Evolutionary conservation across 192 early-diverging fungal species (phyloP), one percentile per base, ranked within the genome.

Genomic region (Backusella sp.): DNA sequence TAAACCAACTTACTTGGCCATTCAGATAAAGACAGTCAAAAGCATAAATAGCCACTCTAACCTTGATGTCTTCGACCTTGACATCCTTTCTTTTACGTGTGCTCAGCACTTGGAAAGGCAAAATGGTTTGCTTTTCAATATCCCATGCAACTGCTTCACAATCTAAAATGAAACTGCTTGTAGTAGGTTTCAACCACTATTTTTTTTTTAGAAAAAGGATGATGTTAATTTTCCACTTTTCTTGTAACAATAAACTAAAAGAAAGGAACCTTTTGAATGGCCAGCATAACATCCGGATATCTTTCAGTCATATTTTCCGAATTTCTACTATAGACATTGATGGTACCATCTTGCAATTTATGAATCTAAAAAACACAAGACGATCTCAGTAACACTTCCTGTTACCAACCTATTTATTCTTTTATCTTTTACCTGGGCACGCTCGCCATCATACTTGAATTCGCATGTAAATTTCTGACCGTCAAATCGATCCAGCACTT

Each of bases 121-220:
- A 84, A 72, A 99, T 97, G 70, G 32, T 26, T 23, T 95, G 86
- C 49, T 93, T 92, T 68, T 88, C 90, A 23, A 80, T 77, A 78
- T 99, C 98, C 97, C 97, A 99, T 26, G 97, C 98, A 7, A 99
- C 98, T n/a, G 95, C 96, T 81, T 99, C 98, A 80, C 96, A 97
- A 80, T 99, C 98, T 32, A 99, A 84, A 14, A 99, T 96, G 88
- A 98, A 99, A 11, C 93, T 95, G 12, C 74, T 92, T 23, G 92
- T 94, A 35, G 79, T 79, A 4, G 82, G 34, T 44, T 91, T 91
- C 26, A 86, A 35, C 82, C 82, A 83, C 78, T 83, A 59, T 26
- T 39, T 2, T 39, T 39, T 2, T 39, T 9, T 53, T 19, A 49
- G 19, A 19, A 19, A 19, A 49, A 49, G 6, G 1, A 49, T 37